Percentiles rank a stretch among this genome's conserved stretches.
phyloP scores from a whole-genome alignment of 495 filamentous ascomycete genomes.

The Annulohypoxylon moriforme region DNA sequence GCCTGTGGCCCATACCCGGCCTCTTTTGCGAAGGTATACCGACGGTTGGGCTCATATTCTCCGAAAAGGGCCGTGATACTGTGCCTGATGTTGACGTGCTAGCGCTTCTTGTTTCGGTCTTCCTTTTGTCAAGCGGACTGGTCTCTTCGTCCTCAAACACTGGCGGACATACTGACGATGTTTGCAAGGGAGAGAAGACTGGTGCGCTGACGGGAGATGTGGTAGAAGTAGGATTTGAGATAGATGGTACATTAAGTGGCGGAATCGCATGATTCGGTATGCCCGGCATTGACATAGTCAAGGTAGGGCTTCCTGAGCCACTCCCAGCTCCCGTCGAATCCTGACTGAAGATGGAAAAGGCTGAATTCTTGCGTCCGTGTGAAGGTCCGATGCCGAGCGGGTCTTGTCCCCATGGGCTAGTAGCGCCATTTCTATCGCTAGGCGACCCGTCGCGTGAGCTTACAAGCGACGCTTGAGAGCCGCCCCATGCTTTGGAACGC shows the following conservation, averaged over 20 bases:
- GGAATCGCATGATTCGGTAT: constrained; percentile 40
- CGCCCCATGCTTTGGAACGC: constrained; percentile 80
- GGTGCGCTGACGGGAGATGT: constrained; percentile 32
- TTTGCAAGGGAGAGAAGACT: constrained; percentile 42
- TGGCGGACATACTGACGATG: constrained; percentile 49
- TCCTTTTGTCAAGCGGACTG: constrained; percentile 27
- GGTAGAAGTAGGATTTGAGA: constrained; percentile 28
- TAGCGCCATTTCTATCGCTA: constrained; percentile 52
- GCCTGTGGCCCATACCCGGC: constrained; percentile 56
- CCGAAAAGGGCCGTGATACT: constrained; percentile 24
- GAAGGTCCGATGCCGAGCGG: constrained; percentile 33
- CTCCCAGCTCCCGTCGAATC: constrained; percentile 54
- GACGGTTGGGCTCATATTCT: constrained; percentile 30
- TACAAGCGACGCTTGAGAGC: constrained; percentile 76
- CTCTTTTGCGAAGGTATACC: constrained; percentile 37
- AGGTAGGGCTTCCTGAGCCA: constrained; percentile 53
- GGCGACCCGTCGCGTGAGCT: constrained; percentile 72
- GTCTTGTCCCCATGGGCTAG: constrained; percentile 44
- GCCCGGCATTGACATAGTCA: constrained; percentile 49
- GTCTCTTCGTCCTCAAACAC: constrained; percentile 55
- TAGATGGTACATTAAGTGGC: constrained; percentile 34
- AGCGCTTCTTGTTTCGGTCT: neutral
- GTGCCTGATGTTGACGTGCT: constrained; percentile 28
- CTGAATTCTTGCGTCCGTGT: constrained; percentile 54
- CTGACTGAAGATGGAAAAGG: constrained; percentile 54